Base-by-base conservation (phyloP, 129 eudicot genomes). In the Apium graveolens region DNA sequence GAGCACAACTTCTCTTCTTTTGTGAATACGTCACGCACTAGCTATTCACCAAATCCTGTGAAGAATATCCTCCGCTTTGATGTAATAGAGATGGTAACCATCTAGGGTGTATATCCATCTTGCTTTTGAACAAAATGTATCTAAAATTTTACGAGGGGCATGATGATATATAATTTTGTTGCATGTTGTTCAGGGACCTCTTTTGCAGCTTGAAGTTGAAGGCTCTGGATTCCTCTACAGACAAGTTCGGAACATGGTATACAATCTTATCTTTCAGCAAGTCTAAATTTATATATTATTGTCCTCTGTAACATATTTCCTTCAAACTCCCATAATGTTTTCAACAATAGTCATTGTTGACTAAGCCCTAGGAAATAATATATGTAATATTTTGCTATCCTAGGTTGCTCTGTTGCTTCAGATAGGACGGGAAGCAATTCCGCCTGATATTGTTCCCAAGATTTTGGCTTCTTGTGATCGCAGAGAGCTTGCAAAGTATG, bases 201-300 rank as follows among this genome's bases (percentile, higher is more conserved):
- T 91, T 77, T 78, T 93, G 86, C 91, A 88, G 75, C 84, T 93
- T 77, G 98, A 93, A 83, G 91, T 93, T 74, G 98, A 93, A 84
- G 98, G 98, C 62, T 87, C 97, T 65, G 98, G 98, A 32, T 93
- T 93, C 80, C 77, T 93, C 17, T 91, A 93, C 75, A 82, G 97
- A 79, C 98, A 93, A 88, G 89, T 93, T 75, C 75, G 98, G 45
- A 93, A 93, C 89, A 93, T 93, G 98, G 98, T 91, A 90, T 29
- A 21, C 26, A 35, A 71, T 63, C 57, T 65, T 1, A 12, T 49
- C 76, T 17, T 53, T 49, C 12, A 14, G 41, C 21, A 7, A 31
- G 10, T 39, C 5, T 34, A 72, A 6, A 26, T 72, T 72, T 72
- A 3, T 41, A 21, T 2, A 24, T 72, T 4, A 1, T n/a, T 39